Evolutionary conservation across 495 filamentous ascomycete species (phyloP).

Genomic region (Neurospora sp.): DNA sequence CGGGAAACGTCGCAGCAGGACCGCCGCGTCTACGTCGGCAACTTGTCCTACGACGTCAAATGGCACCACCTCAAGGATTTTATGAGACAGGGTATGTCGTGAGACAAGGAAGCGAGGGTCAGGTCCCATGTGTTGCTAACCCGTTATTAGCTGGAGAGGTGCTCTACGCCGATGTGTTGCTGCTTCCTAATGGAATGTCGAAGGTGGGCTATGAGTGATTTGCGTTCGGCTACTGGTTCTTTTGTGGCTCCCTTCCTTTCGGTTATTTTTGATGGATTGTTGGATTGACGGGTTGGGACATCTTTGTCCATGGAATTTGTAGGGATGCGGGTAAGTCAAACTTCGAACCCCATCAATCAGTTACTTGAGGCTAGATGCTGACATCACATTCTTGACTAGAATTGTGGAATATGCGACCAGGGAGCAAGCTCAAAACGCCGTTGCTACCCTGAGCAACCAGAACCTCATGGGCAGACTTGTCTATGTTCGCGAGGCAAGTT

Average conservation of each 20-base stretch:
- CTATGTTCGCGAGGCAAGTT: slow-evolving; percentile 89
- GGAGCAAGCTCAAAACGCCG: slow-evolving; percentile 96
- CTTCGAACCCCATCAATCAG: too few relatives aligned
- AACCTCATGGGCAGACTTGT: slow-evolving; percentile 96
- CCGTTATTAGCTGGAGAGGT: slow-evolving; percentile 80
- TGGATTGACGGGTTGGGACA: slow-evolving; percentile 99
- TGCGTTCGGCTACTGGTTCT: slow-evolving; percentile 57
- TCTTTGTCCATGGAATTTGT: slow-evolving; percentile 72
- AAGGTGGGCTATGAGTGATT: slow-evolving; percentile 97
- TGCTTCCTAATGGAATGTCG: slow-evolving; percentile 99
- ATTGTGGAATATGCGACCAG: slow-evolving; percentile 99
- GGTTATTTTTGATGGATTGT: slow-evolving; percentile 76
- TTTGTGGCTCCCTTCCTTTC: slow-evolving; percentile 55
- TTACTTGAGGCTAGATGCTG: neutral
- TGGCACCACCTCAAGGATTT: slow-evolving; percentile 99
- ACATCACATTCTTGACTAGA: slow-evolving; percentile 35
- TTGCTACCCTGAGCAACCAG: slow-evolving; percentile 97
- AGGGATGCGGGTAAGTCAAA: slow-evolving; percentile 95
- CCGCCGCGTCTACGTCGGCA: slow-evolving; percentile 98
- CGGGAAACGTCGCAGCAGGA: slow-evolving; percentile 94
- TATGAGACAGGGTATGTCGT: slow-evolving; percentile 92
- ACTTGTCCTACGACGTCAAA: slow-evolving; percentile 98
- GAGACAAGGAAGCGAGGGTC: neutral
- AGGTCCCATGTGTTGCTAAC: slow-evolving; percentile 9
- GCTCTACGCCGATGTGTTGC: slow-evolving; percentile 97